Base-by-base conservation (phyloP, 2,329 filamentous ascomycete genomes). In the Venturia effusa region DNA sequence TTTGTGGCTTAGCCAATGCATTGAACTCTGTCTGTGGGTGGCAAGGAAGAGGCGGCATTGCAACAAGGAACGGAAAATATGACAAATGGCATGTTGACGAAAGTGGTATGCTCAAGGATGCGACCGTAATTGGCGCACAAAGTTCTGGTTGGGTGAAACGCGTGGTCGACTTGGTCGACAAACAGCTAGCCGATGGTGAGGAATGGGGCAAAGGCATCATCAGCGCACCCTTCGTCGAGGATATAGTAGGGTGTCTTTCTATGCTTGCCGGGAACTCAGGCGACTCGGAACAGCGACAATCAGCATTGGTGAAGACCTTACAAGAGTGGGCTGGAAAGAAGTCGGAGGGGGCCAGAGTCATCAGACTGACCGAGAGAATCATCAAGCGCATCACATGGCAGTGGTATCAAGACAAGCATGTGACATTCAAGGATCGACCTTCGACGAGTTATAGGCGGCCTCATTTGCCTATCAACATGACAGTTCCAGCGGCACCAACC, bases 1-100 rank as follows among this genome's bases (percentile, higher is more conserved):
- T 99, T 0, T 99, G 94, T 74, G 94, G 94, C 8, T 82, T 99
- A 62, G 92, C 92, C 1, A 97, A 96, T 65, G 93, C 94, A 1
- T 79, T 99, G 61, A 97, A 97, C 72, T 97, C 94, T 7, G 92
- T 99, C 6, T 99, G 94, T 73, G 89, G 93, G 71, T 99, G 94
- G 94, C 84, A 84, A 70, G 91, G 91, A 37, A 86, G 94, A 67
- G 94, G 94, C 66, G 94, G 94, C 1, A 88, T 96, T 57, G 81
- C 90, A 32, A 82, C 90, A n/a, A 82, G 87, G 62, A 80, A 80
- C 61, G 90, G 89, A 10, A 84, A 81, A 68, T 86, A 88, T 67
- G 94, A 99, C 74, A 86, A 91, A 48, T 97, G 94, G 90, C 94
- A 99, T 73, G 92, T 99, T 27, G 87, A 95, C 69, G 88, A 91